Conservation (phyloP, 2,329 filamentous ascomycete genomes). For the Diaporthe helianthi region DNA sequence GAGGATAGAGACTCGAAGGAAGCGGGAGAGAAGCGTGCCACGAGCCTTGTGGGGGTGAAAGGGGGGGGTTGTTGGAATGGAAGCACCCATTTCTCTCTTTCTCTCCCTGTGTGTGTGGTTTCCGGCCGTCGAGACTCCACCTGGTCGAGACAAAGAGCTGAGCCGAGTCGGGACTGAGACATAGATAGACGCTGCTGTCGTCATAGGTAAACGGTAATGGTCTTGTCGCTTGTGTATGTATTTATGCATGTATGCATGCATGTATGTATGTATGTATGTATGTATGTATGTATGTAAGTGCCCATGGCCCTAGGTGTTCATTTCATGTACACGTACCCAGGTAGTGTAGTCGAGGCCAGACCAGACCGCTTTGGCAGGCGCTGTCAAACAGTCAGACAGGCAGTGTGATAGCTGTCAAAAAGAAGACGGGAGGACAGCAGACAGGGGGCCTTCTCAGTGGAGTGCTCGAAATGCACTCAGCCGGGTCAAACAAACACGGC, state of each 20-base stretch:
- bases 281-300: too few species aligned
- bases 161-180: conserved; percentile 25
- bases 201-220: background rate
- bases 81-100: conserved; percentile 1
- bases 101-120: too few species aligned
- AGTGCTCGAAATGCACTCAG: conserved; percentile 11
- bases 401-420: conserved; percentile 25
- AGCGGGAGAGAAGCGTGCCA: conserved; percentile 16
- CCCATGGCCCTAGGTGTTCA: too few species aligned
- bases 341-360: too few species aligned
- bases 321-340: too few species aligned
- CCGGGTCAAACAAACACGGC: background rate
- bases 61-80: conserved; percentile 29
- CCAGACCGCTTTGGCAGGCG: conserved; percentile 5
- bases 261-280: too few species aligned
- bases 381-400: conserved; percentile 21
- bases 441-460: background rate
- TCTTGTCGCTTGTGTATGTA: too few species aligned
- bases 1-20: background rate
- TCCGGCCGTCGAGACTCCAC: background rate
- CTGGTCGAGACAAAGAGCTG: conserved; percentile 5
- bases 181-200: conserved; percentile 12
- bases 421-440: conserved; percentile 6
- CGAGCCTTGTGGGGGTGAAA: background rate
- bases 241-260: too few species aligned